Conservation (phyloP, 2,329 filamentous ascomycete genomes). For the Paraphoma chrysanthemicola region DNA sequence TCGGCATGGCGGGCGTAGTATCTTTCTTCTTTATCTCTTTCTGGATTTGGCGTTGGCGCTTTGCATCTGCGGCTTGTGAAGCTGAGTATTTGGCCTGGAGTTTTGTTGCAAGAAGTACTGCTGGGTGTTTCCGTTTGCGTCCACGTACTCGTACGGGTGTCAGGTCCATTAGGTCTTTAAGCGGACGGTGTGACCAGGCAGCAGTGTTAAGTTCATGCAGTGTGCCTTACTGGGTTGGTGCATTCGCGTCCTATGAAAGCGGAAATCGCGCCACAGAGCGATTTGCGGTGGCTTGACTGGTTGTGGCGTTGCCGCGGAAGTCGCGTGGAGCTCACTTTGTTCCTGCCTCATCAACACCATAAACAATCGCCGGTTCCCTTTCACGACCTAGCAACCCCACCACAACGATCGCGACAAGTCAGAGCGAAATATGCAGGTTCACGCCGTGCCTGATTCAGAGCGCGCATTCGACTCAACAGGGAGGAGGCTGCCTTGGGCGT, state of each 20-base stretch:
- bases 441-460: constrained; percentile 69
- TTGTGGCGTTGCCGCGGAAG: constrained; percentile 35
- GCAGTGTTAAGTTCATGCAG: constrained; percentile 25
- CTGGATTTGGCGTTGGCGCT: constrained; percentile 22
- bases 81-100: constrained; percentile 2
- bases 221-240: constrained; percentile 23
- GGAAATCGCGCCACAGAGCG: constrained; percentile 17
- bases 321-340: constrained; percentile 13
- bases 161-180: constrained; percentile 36
- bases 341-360: constrained; percentile 31
- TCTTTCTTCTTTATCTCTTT: constrained; percentile 9
- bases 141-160: constrained; percentile 44
- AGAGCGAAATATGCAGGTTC: constrained; percentile 64
- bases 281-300: constrained; percentile 6
- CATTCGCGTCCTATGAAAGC: constrained; percentile 9
- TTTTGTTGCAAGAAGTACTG: constrained; percentile 4
- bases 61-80: constrained; percentile 11
- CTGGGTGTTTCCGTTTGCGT: constrained; percentile 33
- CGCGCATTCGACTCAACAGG: constrained; percentile 66
- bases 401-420: constrained; percentile 7
- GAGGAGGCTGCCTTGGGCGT: constrained; percentile 67
- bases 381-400: constrained; percentile 5
- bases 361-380: constrained; percentile 29
- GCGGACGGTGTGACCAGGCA: constrained; percentile 28
- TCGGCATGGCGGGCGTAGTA: constrained; percentile 33